A percentile compares a stretch with the other conserved stretches of the same genome.
Conservation (phyloP, 352 stramenopile species). For the Globisporangium takayamanum region DNA sequence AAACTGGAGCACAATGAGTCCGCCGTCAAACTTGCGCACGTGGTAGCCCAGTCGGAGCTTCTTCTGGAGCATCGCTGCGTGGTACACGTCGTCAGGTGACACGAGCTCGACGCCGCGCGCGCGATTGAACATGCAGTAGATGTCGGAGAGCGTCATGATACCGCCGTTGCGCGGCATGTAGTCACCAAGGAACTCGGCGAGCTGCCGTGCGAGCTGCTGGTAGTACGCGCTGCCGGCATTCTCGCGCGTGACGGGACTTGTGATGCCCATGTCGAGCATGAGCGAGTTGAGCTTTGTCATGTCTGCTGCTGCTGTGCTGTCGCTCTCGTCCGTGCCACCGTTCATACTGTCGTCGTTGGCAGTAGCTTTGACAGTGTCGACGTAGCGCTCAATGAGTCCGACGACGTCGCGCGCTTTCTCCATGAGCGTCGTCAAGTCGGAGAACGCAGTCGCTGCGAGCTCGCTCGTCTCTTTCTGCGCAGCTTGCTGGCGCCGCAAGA, state of each 20-base stretch:
- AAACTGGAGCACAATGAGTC: slow-evolving; percentile 91
- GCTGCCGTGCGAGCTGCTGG: slow-evolving; percentile 85
- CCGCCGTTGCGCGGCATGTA: slow-evolving; percentile 88
- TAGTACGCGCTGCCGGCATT: slow-evolving; percentile 88
- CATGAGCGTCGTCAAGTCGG: slow-evolving; percentile 88
- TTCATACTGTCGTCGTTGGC: slow-evolving; percentile 8
- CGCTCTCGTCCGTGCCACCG: slow-evolving; percentile 10
- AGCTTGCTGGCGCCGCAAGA: slow-evolving; percentile 72
- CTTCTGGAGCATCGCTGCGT: slow-evolving; percentile 84
- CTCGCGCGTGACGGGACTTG: slow-evolving; percentile 87
- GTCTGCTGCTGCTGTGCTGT: slow-evolving; percentile 37
- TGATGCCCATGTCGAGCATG: slow-evolving; percentile 92
- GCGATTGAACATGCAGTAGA: slow-evolving; percentile 99
- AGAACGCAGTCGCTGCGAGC: slow-evolving; percentile 78
- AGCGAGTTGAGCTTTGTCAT: slow-evolving; percentile 76
- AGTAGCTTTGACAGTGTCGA: slow-evolving; percentile 65
- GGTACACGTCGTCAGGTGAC: slow-evolving; percentile 95
- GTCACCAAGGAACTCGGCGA: slow-evolving; percentile 81
- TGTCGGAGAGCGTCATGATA: slow-evolving; percentile 98
- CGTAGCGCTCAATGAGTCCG: slow-evolving; percentile 87
- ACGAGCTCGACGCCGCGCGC: slow-evolving; percentile 95
- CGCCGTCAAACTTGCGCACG: slow-evolving; percentile 90
- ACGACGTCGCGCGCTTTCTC: slow-evolving; percentile 88
- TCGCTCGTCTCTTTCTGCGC: slow-evolving; percentile 77
- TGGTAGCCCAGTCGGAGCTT: slow-evolving; percentile 88